Percentiles rank a stretch among this genome's conserved stretches.
These are phyloP conservation scores for Xylaria sp. DNA, from an alignment of 2,329 filamentous ascomycete genomes.

Conservation along the genomic window DNA sequence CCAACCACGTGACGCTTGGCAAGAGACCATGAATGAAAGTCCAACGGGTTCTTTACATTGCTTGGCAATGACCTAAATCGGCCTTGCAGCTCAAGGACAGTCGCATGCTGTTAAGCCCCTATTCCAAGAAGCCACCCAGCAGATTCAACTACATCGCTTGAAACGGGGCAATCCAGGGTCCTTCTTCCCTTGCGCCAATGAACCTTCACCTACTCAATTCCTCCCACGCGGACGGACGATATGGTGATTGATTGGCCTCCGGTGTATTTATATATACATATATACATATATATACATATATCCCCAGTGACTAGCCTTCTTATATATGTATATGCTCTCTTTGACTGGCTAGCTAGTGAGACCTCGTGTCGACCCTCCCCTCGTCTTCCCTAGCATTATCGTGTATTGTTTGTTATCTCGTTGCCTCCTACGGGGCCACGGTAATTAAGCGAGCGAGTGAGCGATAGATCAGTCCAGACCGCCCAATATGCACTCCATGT, in stretches of 20 bases:
- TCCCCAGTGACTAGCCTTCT: no score
- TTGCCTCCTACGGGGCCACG: constrained; percentile 2
- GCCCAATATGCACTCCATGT: neutral
- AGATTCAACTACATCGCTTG: no score
- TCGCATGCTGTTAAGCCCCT: no score
- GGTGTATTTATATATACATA: neutral
- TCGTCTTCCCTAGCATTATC: neutral
- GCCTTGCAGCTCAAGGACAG: no score
- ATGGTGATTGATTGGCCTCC: neutral
- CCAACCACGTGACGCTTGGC: neutral
- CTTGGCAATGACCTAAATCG: no score
- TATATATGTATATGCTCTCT: neutral
- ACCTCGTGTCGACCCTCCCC: no score
- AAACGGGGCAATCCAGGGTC: no score
- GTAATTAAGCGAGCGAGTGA: constrained; percentile 13
- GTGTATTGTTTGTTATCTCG: constrained; percentile 10
- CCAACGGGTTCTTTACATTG: neutral
- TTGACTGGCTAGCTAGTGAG: no score
- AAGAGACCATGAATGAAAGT: neutral
- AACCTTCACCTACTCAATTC: no score
- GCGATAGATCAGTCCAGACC: constrained; percentile 18
- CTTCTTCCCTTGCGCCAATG: no score
- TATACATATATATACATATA: neutral
- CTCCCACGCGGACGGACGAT: neutral
- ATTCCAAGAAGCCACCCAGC: no score